phyloP scores from a whole-genome alignment of 257 asterid genomes.

The Datura wrightii region DNA sequence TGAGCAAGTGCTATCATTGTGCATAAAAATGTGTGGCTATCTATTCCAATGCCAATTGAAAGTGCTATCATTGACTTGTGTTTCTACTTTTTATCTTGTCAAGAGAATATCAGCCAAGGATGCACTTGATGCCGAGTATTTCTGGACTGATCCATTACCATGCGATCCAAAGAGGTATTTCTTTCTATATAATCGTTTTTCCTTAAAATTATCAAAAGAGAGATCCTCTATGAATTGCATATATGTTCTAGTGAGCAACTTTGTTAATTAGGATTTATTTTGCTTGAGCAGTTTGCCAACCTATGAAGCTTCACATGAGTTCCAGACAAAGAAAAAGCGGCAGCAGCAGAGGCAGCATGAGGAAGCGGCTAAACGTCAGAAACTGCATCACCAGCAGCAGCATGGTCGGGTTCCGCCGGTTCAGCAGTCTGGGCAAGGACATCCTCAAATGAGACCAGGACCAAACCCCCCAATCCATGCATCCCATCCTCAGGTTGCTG shows the following conservation, averaged over 20 bases:
- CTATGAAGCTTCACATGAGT: conserved; percentile 95
- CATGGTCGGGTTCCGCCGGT: conserved; percentile 85
- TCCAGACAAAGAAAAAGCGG: conserved; percentile 92
- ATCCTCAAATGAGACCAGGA: conserved; percentile 67
- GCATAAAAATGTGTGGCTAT: not conserved
- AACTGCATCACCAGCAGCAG: conserved; percentile 77
- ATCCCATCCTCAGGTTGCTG: conserved; percentile 57
- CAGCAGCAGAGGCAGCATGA: conserved; percentile 93
- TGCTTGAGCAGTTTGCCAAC: conserved; percentile 77
- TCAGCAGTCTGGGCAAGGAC: conserved; percentile 79
- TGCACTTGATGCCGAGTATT: conserved; percentile 96
- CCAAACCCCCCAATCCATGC: conserved; percentile 59
- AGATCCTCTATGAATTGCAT: not conserved
- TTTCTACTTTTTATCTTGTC: conserved; percentile 36
- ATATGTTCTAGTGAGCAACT: conserved; percentile 12
- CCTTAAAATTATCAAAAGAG: not conserved
- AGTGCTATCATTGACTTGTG: not conserved
- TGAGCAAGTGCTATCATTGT: not conserved
- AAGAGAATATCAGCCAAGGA: conserved; percentile 93
- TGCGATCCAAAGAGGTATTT: conserved; percentile 90
- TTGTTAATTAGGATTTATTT: conserved; percentile 9
- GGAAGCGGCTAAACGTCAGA: conserved; percentile 81
- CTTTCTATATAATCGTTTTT: not conserved
- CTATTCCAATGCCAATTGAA: not conserved
- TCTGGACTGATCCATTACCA: conserved; percentile 95